Evolutionary conservation across 108 stramenopile genomes (phyloP), one percentile per base, ranked within the genome.

Genomic region (Fistulifera solaris): DNA sequence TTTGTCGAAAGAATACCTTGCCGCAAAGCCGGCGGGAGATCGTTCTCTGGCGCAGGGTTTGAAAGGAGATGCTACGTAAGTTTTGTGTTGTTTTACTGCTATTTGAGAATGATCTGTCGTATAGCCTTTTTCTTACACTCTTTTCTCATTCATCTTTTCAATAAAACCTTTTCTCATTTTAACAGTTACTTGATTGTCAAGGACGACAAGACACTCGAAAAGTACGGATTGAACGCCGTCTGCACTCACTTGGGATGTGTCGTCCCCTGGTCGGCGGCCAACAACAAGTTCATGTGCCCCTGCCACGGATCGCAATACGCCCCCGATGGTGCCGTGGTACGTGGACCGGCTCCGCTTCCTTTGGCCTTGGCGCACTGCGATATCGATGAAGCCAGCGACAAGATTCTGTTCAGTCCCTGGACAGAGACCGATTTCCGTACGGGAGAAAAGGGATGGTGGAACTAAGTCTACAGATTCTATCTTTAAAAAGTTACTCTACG

Each of bases 241-340:
- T 98, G 97, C 93, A 98, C 97, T 17, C 97, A 98, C 72, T 82
- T 98, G 75, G 97, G 97, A 61, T 98, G 97, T 61, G 95, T 98
- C 47, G 97, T 98, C 43, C 97, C 97, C 48, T 98, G 97, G 97
- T 95, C 89, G 66, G 88, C 87, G 45, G 87, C 93, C 53, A 78
- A 83, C 71, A 95, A 94, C 93, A 96, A 98, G 83, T 98, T 95
- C 80, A 89, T 94, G 81, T 98, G 97, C 94, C 97, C 97, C 51
- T 98, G 97, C 84, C 97, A 98, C 76, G 97, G 95, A 73, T 98
- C 97, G 45, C 86, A 98, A 73, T 98, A 98, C 75, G 85, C 93
- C 61, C 75, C 76, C 19, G 80, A 78, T 56, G 96, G 96, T 46
- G 77, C 83, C 64, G 96, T 97, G 52, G 87, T 97, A 49, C 92